These are phyloP conservation scores for Auricularia sp. DNA, from an alignment of 768 basidiomycete genomes.

Conservation along the genomic window DNA sequence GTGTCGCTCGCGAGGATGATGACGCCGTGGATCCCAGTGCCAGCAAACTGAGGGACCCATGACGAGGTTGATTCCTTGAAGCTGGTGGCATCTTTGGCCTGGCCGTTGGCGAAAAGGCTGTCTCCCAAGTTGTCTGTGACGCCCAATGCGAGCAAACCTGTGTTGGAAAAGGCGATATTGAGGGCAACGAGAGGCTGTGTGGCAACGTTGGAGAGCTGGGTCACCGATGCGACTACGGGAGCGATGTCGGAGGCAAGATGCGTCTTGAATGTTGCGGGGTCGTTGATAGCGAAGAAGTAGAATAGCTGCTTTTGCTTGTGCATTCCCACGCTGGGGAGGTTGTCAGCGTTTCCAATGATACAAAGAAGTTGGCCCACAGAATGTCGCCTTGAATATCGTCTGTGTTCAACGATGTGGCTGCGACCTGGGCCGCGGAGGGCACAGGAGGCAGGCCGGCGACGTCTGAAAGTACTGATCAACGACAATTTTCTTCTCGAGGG, in stretches of 20 bases:
- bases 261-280: background rate
- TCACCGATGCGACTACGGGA: constrained; percentile 18
- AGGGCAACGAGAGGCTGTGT: constrained; percentile 13
- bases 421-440: background rate
- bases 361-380: constrained; percentile 7
- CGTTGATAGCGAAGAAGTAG: constrained; percentile 4
- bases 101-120: constrained; percentile 11
- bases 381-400: constrained; percentile 10
- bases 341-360: background rate
- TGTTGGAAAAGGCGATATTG: constrained; percentile 17
- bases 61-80: constrained; percentile 11
- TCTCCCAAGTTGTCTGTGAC: constrained; percentile 15
- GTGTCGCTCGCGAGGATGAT: constrained; percentile 1
- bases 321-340: background rate
- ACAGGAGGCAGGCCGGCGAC: background rate
- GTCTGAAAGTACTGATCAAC: background rate
- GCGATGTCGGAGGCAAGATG: constrained; percentile 2
- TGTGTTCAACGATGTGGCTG: constrained; percentile 5
- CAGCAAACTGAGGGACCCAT: constrained; percentile 13
- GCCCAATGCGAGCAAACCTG: constrained; percentile 12
- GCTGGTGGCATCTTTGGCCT: constrained; percentile 23
- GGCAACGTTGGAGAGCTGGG: constrained; percentile 24
- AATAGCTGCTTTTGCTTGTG: constrained; percentile 29
- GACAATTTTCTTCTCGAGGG: background rate
- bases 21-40: constrained; percentile 7